Evolutionary conservation across 2,329 filamentous ascomycete genomes (phyloP), one percentile per base, ranked within the genome.

Genomic region (Parastagonospora avenae): DNA sequence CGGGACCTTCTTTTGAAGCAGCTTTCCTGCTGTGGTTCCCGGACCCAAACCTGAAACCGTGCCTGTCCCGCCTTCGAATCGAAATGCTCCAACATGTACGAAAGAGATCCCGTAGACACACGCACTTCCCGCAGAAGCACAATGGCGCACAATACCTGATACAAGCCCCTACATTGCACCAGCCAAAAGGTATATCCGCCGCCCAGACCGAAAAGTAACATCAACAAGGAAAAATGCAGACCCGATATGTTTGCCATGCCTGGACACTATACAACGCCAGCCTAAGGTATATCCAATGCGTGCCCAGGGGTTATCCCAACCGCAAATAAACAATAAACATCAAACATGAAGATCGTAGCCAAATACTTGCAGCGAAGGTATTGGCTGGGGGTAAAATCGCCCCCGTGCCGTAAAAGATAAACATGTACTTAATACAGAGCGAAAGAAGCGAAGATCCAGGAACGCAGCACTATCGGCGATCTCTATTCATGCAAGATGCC

Each of bases 101-200:
- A 43, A 48, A 47, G 44, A 33, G 44, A 59, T 54, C 48, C 38
- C 53, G 50, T 49, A 50, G 35, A 48, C 19, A 48, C 32, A 41
- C 19, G 29, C 14, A n/a, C 29, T 16, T 42, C 40, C 9, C 24
- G 14, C 24, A 40, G 29, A 40, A 33, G 36, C 44, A 31, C 14
- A 8, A n/a, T 48, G 30, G 41, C 46, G 33, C 47, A 47, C 37
- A 39, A 56, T 64, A 64, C 62, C 59, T 56, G 50, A 62, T 66
- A 62, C 54, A 63, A 52, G 54, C 47, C 56, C 37, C 48, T 38
- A 33, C 53, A 54, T 54, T 42, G 55, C 53, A 57, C 44, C 52
- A 62, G 10, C n/a, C 49, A 59, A 66, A 51, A 73, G 67, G 68
- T 72, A 72, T 72, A 72, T 72, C 59, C 66, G 63, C 67, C 51